Base-by-base conservation (phyloP, 257 asterid genomes). In the Coffea canephora region DNA sequence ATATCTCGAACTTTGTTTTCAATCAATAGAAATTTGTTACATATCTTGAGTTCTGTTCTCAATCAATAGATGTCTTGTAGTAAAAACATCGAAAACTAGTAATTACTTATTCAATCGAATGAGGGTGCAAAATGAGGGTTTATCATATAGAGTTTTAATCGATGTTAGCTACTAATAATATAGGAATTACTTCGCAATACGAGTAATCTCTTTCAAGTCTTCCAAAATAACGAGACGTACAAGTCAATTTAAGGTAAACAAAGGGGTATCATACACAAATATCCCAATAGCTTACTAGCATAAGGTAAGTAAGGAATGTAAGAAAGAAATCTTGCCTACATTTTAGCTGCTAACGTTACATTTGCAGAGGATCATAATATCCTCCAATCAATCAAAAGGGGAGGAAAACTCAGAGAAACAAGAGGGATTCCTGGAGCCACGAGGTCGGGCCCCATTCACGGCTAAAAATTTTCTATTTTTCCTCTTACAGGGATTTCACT, bases 381-480 rank as follows among this genome's bases (percentile, higher is more conserved):
- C 14, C 52, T 52, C 57, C 66, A 67, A 74, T 80, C 81, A 70
- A 70, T 70, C 81, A 75, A 31, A 71, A 62, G 27, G 67, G 4
- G 46, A 14, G 25, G 64, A 36, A 45, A 77, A 6, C 19, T 18
- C 64, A 13, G 61, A 36, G 69, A 78, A 39, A 48, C 39, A 74
- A 70, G 43, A 39, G 43, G 43, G 43, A 39, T 3, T 39, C 43
- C 45, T 36, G 67, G 65, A n/a, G 59, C 41, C 81, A 78, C 68
- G 69, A 34, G 54, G 46, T 8, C 31, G 87, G 88, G 83, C 48
- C 92, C 92, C 89, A 69, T 72, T 69, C 89, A 88, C 90, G 91
- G 88, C 91, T 83, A 78, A 69, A 86, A 83, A 82, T 52, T 78
- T 82, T 73, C 72, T 77, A 82, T 80, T 5, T 82, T 85, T 84